These are phyloP conservation scores for Eucalyptus sp. DNA, from an alignment of 345 rosid species.

Conservation along the genomic window DNA sequence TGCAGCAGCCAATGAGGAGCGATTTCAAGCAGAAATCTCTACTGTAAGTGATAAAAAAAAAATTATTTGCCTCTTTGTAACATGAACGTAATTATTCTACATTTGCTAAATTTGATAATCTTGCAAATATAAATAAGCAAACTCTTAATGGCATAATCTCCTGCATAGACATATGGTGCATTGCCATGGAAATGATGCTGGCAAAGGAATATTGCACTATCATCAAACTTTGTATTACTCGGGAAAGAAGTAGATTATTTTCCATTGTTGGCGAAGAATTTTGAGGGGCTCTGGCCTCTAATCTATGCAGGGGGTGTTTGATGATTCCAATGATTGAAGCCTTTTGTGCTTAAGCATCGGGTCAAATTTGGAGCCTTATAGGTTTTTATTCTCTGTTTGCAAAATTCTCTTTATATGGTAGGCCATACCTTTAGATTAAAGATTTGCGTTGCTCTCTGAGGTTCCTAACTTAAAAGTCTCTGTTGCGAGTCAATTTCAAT, in stretches of 20 bases:
- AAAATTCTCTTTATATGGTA: neutral
- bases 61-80: neutral
- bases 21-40: conserved; percentile 55
- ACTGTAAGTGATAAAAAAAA: conserved; percentile 43
- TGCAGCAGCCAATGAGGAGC: conserved; percentile 65
- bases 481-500: neutral
- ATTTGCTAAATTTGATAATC: neutral
- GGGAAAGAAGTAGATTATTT: neutral
- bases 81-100: neutral
- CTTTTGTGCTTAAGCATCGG: neutral
- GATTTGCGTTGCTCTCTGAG: neutral
- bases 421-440: neutral
- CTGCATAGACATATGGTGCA: neutral
- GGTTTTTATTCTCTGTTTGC: neutral
- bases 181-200: neutral
- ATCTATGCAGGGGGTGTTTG: neutral
- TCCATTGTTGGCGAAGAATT: neutral
- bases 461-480: neutral
- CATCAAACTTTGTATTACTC: neutral
- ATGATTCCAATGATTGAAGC: neutral
- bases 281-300: neutral
- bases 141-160: neutral
- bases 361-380: neutral
- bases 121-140: neutral
- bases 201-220: neutral